These are phyloP conservation scores for Fusarium denticulatum DNA, from an alignment of 2,329 filamentous ascomycete species.

Conservation along the genomic window DNA sequence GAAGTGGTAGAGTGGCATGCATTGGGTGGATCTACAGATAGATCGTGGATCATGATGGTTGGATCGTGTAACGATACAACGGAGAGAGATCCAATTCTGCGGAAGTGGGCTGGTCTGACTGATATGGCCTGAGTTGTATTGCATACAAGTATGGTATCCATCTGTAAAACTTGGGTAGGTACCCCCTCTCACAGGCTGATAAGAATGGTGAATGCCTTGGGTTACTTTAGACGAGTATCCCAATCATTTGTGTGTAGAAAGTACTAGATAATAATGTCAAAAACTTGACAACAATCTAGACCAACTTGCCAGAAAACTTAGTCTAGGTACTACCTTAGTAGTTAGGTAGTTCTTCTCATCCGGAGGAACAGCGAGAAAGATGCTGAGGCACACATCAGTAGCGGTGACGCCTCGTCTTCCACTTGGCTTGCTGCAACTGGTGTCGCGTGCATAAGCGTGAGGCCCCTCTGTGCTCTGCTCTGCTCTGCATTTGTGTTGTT, in stretches of 20 bases:
- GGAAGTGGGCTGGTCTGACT: conserved; percentile 8
- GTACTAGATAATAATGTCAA: neutral
- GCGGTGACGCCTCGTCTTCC: conserved; percentile 37
- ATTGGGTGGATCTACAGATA: conserved; percentile 24
- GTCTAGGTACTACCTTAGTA: neutral
- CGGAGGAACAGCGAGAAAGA: neutral
- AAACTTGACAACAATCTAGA: neutral
- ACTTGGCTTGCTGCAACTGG: conserved; percentile 40
- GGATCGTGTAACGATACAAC: conserved; percentile 31
- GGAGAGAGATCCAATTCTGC: conserved; percentile 16
- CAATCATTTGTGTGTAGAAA: neutral
- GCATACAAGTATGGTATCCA: neutral
- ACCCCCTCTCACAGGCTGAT: neutral
- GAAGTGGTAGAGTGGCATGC: conserved; percentile 5
- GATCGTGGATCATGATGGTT: conserved; percentile 36
- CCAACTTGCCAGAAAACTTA: neutral
- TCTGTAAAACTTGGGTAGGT: neutral
- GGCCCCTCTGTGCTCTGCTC: conserved; percentile 15
- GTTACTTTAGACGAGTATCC: neutral
- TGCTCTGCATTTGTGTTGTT: conserved; percentile 1
- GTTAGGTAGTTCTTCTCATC: neutral
- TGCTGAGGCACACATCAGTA: conserved; percentile 25
- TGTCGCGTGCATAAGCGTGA: conserved; percentile 45
- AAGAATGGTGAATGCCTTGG: neutral
- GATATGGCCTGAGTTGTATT: conserved; percentile 6